phyloP scores from a whole-genome alignment of 2,329 filamentous ascomycete genomes.

The Ophiostoma fasciatum region DNA sequence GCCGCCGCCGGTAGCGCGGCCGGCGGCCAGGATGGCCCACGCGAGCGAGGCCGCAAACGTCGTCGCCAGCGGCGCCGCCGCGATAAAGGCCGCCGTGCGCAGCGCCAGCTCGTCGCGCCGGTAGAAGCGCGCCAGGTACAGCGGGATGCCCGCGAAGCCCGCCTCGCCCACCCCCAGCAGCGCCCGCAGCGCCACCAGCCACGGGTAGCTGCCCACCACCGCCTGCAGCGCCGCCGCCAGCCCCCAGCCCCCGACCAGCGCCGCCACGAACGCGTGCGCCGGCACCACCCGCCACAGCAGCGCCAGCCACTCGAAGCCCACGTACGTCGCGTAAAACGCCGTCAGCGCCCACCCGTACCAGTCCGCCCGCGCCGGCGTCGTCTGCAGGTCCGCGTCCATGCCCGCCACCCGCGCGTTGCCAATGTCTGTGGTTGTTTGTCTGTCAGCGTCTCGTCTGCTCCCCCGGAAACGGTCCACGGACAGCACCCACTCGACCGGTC shows the following conservation, averaged over 20 bases:
- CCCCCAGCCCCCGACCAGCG: conserved; percentile 66
- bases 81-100: conserved; percentile 74
- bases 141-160: conserved; percentile 48
- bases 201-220: conserved; percentile 47
- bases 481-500: conserved; percentile 62
- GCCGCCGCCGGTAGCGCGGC: not conserved
- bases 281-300: conserved; percentile 45
- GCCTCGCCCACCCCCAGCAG: conserved; percentile 50
- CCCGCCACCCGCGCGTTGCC: conserved; percentile 49
- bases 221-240: conserved; percentile 60
- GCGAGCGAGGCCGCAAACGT: conserved; percentile 69
- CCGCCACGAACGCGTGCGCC: conserved; percentile 42
- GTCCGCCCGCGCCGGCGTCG: conserved; percentile 25
- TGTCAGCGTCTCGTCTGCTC: too few relatives aligned
- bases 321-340: conserved; percentile 49
- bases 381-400: conserved; percentile 46
- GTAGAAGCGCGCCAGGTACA: conserved; percentile 52
- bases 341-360: conserved; percentile 48
- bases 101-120: conserved; percentile 62
- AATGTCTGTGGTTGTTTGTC: conserved; percentile 41
- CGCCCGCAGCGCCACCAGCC: conserved; percentile 38
- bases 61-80: conserved; percentile 68
- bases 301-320: conserved; percentile 50
- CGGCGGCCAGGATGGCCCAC: conserved; percentile 58
- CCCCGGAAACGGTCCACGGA: too few relatives aligned